Evolutionary conservation across 2,329 filamentous ascomycete genomes (phyloP), one percentile per base, ranked within the genome.

Genomic region (Exophiala calicioides): DNA sequence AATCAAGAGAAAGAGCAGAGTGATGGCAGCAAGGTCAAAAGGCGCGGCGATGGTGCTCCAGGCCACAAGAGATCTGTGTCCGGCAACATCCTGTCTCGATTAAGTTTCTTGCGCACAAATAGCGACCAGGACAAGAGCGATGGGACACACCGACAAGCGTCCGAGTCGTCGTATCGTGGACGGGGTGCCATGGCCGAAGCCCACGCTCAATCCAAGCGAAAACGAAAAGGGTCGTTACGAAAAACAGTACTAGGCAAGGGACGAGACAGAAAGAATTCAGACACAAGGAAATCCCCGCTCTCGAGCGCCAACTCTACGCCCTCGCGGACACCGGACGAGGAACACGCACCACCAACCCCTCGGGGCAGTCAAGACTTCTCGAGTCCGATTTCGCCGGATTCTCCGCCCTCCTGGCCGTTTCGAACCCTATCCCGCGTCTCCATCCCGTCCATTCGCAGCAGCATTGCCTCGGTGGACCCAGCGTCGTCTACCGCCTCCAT

Each of bases 181-280:
- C 58, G 55, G 47, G 64, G 76, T 67, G 71, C 76, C 58, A 67
- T 78, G 68, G 68, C 68, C 20, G 69, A 65, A 27, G 73, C 71
- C 19, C 76, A 73, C 52, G 62, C 44, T 4, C 72, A 52, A 64
- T 69, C 55, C 44, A 73, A 75, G 64, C 81, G 81, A 35, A 83
- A 84, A 59, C 81, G 90, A 50, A 87, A 86, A 63, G 90, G 89
- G 3, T 95, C 90, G 8, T 73, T 96, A 64, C 80, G 90, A 50
- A 95, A 95, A 68, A 88, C 88, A 8, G 74, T 95, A 37, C 75
- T 95, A 13, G 88, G 88, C 12, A 85, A 86, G 53, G 84, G 85
- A 52, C 80, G 76, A 44, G 82, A 79, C 65, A 76, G 79, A 50
- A 81, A 80, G 58, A 76, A 69, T 3, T 58, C 58, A 4, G 60